Conservation (phyloP, 352 stramenopile species). For the Blastocystis sp. region DNA sequence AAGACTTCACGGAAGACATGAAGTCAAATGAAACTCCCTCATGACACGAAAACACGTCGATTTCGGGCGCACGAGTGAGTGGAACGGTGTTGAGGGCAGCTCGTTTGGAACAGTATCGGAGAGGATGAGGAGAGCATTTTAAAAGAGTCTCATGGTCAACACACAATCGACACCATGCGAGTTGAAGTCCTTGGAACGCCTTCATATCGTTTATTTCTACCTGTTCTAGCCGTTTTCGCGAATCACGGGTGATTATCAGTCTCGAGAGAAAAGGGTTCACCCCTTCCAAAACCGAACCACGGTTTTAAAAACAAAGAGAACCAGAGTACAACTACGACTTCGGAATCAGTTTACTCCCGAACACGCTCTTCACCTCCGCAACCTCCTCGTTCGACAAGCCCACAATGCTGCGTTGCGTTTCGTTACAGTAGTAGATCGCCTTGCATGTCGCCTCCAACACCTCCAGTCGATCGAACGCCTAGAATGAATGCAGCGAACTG, state of each 20-base stretch:
- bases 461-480: conserved; percentile 58
- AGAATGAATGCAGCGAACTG: neutral
- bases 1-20: neutral
- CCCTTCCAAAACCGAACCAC: neutral
- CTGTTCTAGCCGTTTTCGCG: neutral
- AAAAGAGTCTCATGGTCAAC: too few relatives aligned
- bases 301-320: neutral
- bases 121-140: neutral
- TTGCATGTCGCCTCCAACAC: conserved; percentile 60
- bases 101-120: neutral
- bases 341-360: conserved; percentile 38
- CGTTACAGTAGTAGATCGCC: conserved; percentile 26
- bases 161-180: too few relatives aligned
- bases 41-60: neutral
- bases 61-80: neutral
- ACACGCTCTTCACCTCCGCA: conserved; percentile 8
- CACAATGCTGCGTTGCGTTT: neutral
- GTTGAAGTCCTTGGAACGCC: too few relatives aligned
- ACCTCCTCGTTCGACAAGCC: neutral
- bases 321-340: neutral
- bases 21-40: neutral
- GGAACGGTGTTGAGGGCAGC: neutral
- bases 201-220: too few relatives aligned
- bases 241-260: neutral
- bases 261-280: neutral